Evolutionary conservation across 2,329 filamentous ascomycete genomes (phyloP).

Genomic region (Fusarium sarcochroum): DNA sequence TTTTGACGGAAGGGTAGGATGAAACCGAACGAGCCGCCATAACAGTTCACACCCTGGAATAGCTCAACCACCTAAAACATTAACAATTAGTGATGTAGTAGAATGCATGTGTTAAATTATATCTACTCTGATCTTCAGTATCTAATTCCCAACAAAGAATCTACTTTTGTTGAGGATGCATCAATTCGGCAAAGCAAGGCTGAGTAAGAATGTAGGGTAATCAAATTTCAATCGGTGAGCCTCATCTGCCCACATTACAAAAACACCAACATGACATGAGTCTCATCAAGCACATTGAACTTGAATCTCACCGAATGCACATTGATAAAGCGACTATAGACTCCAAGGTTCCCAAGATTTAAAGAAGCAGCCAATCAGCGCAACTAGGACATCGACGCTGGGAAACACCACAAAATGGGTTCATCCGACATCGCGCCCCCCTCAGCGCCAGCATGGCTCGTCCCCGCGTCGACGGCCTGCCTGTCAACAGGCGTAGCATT

Average conservation of each 20-base stretch:
- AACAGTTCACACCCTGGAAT: too few relatives aligned
- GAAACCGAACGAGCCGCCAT: too few relatives aligned
- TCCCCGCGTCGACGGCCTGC: conserved; percentile 53
- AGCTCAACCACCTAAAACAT: too few relatives aligned
- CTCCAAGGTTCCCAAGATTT: too few relatives aligned
- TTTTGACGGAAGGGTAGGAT: too few relatives aligned
- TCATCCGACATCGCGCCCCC: conserved; percentile 56
- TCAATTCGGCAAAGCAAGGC: neutral
- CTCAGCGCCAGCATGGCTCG: conserved; percentile 55
- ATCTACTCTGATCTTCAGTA: too few relatives aligned
- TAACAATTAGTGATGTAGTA: too few relatives aligned
- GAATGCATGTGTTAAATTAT: too few relatives aligned
- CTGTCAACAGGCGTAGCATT: conserved; percentile 56
- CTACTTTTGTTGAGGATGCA: neutral
- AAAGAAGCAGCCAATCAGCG: neutral
- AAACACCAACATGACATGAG: conserved; percentile 10
- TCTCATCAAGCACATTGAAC: neutral
- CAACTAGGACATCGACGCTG: neutral
- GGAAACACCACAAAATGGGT: conserved; percentile 52
- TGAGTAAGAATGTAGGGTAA: conserved; percentile 13
- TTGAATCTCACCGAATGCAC: neutral
- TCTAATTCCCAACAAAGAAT: too few relatives aligned
- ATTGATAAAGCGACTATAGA: too few relatives aligned
- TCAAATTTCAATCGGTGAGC: neutral
- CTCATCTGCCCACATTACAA: neutral